Evolutionary conservation across 2,329 filamentous ascomycete genomes (phyloP), one percentile per base, ranked within the genome.

Genomic region (Verticillium nonalfalfae): DNA sequence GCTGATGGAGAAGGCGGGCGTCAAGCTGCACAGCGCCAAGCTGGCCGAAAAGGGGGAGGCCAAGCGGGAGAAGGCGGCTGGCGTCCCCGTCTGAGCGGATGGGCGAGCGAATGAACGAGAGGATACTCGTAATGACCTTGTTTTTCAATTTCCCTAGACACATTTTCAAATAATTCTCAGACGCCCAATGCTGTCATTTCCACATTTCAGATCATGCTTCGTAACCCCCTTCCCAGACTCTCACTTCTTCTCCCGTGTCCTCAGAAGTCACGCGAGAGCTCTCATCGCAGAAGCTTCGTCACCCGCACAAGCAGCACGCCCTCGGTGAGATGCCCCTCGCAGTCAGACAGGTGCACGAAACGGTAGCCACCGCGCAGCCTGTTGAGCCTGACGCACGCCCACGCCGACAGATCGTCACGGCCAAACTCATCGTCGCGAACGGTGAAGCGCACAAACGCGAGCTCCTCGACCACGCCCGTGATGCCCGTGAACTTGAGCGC

Each of bases 361-460:
- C 93, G 82, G 67, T 90, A 90, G 1, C 95, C 94, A 38, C 83
- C 78, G 63, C 86, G 85, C 62, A 97, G 74, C 7, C 93, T 84
- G 75, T 97, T 93, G 26, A 98, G 83, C 45, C 93, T 84, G 67
- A 96, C 88, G 70, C 93, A 97, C 1, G 90, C 87, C 95, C 95
- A 98, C 2, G 90, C 92, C 11, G 92, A 89, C 61, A 97, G 75
- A 62, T 89, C 84, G 69, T 98, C 93, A 64, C 84, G 83, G 4
- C 88, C 87, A 66, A 93, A 85, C 73, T 94, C 90, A 67, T 96
- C 90, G 72, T 98, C 91, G 74, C 93, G 90, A 66, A 98, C 81
- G 68, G 96, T 92, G 79, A 98, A 91, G 69, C 90, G 82, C 60
- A 92, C 80, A 76, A 93, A 93, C 35, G 86, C 85, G 64, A 93